Evolutionary conservation across 371 early-diverging fungal genomes (phyloP), one percentile per base, ranked within the genome.

Genomic region (Apophysomyces sp.): DNA sequence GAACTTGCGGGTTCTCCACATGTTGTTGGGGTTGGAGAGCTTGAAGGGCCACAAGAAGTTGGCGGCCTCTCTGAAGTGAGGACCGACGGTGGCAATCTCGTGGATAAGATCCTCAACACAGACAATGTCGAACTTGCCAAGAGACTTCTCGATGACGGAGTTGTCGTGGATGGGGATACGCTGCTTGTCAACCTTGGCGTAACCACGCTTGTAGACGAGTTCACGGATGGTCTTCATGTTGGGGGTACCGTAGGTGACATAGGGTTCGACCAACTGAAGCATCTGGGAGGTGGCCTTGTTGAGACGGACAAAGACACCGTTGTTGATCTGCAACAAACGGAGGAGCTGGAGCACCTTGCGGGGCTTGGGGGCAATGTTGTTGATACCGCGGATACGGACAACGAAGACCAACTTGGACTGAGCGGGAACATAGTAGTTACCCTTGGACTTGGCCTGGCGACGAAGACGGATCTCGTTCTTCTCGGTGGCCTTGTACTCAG

Each of bases 31-130:
- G 89, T 93, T 94, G 73, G 93, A 94, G 66, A 99, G 91, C 88
- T 95, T 95, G 93, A 99, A 98, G 76, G 99, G 97, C 96, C 98
- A 98, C 76, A 99, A 84, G 90, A 99, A 99, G 91, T 93, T 95
- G 90, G 93, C 94, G 77, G 94, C 99, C 73, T 76, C 68, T 77
- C 76, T 78, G 71, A 81, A 81, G 91, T 97, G 81, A 61, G 98
- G 96, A 58, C 98, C 98, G 70, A 98, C 99, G 58, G 98, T 97
- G 89, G 86, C 93, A 81, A 99, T 96, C 85, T 98, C 98, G 89
- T 99, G 96, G 72, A 99, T 92, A 65, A 99, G 82, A 72, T 99
- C 99, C 86, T 99, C 99, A 66, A 99, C 81, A 78, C 99, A 99
- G 85, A 96, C 90, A 52, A 99, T 93, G 74, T 94, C 95, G 83